Conservation (phyloP, 2,329 filamentous ascomycete species). For the Chaetomium olivaceum region DNA sequence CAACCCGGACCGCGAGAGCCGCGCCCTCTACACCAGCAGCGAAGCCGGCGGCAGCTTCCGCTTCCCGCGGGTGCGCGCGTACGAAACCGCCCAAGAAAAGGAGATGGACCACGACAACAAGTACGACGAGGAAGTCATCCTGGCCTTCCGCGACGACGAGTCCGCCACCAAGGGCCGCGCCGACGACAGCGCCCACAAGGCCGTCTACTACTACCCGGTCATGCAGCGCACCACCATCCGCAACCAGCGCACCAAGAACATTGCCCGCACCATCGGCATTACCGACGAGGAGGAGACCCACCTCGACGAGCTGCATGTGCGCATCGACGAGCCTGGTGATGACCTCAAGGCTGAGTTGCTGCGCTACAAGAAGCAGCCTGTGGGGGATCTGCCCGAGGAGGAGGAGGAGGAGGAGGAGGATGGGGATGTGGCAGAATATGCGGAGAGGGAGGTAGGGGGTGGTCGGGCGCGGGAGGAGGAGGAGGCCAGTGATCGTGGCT, state of each 20-base stretch:
- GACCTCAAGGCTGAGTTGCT: slow-evolving; percentile 54
- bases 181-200: slow-evolving; percentile 54
- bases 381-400: slow-evolving; percentile 48
- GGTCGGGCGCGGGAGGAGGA: slow-evolving; percentile 19
- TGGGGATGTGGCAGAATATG: slow-evolving; percentile 22
- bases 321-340: slow-evolving; percentile 57
- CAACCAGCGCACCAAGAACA: slow-evolving; percentile 64
- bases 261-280: slow-evolving; percentile 54
- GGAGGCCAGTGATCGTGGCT: slow-evolving; percentile 16
- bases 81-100: slow-evolving; percentile 62
- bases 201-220: slow-evolving; percentile 67
- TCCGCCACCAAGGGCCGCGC: slow-evolving; percentile 34
- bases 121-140: slow-evolving; percentile 64
- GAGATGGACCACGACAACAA: slow-evolving; percentile 59
- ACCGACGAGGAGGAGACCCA: slow-evolving; percentile 53
- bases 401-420: slow-evolving; percentile 31
- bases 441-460: slow-evolving; percentile 26
- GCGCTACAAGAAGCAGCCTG: slow-evolving; percentile 54
- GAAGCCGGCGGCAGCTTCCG: slow-evolving; percentile 53
- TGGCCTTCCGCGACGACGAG: slow-evolving; percentile 58
- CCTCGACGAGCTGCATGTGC: slow-evolving; percentile 58
- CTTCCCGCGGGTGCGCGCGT: slow-evolving; percentile 63
- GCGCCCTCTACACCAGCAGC: slow-evolving; percentile 55
- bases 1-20: slow-evolving; percentile 55
- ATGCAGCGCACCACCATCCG: slow-evolving; percentile 64